Conservation (phyloP, 2,329 filamentous ascomycete species). For the Botrytis deweyae region DNA sequence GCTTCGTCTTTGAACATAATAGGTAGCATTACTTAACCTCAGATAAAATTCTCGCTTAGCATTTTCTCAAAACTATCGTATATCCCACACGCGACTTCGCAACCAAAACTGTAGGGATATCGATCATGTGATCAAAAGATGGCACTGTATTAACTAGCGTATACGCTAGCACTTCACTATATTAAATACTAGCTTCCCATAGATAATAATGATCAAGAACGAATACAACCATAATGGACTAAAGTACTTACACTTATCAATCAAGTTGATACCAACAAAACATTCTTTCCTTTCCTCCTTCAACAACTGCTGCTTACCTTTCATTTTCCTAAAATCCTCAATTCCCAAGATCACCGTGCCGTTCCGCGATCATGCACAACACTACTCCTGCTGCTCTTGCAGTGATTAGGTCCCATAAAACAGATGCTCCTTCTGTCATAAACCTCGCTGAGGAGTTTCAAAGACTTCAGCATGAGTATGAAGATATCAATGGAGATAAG, state of each 20-base stretch:
- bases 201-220: too few relatives aligned
- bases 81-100: background rate
- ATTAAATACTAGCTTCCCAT: too few relatives aligned
- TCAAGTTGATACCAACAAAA: too few relatives aligned
- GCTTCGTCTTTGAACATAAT: background rate
- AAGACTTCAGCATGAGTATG: background rate
- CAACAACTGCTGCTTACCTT: background rate
- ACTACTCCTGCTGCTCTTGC: too few relatives aligned
- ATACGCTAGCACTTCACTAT: too few relatives aligned
- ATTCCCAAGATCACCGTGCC: background rate
- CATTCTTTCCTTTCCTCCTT: background rate
- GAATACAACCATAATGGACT: too few relatives aligned
- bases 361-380: background rate
- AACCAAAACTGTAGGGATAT: background rate
- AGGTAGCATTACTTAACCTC: accelerated
- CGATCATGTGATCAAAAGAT: too few relatives aligned
- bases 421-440: background rate
- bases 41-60: background rate
- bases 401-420: too few relatives aligned
- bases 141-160: too few relatives aligned
- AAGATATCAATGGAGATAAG: background rate
- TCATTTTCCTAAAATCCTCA: background rate
- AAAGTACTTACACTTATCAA: too few relatives aligned
- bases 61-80: background rate
- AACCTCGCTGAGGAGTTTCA: background rate